phyloP scores from a whole-genome alignment of 163 green algal species.

The Scenedesmus sp. region DNA sequence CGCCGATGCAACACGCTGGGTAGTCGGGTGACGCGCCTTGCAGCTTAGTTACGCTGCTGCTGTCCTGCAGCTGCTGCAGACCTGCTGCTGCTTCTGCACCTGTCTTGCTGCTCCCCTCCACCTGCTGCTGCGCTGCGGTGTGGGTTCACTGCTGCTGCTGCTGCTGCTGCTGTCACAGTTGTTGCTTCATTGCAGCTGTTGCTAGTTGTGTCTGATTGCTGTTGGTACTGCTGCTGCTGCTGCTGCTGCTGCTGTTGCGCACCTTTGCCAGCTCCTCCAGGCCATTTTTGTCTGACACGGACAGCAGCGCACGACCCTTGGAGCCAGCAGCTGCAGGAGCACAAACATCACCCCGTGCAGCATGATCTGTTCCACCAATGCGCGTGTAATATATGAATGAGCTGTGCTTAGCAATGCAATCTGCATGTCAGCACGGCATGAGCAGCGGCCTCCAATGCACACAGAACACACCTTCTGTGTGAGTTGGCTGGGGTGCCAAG shows the following conservation, averaged over 20 bases:
- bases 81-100: not conserved
- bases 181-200: slow-evolving; percentile 54
- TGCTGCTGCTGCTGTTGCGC: not conserved
- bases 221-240: not conserved
- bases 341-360: not conserved
- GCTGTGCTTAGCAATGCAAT: no score
- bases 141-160: not conserved
- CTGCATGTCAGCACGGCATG: no score
- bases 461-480: not conserved
- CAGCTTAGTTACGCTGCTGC: not conserved
- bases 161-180: not conserved
- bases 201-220: no score
- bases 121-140: not conserved
- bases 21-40: not conserved
- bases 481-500: no score
- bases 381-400: no score
- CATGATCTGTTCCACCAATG: no score
- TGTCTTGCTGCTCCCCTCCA: no score
- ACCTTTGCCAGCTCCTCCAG: slow-evolving; percentile 92
- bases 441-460: no score
- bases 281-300: slow-evolving; percentile 95
- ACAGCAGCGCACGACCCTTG: slow-evolving; percentile 85
- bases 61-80: not conserved
- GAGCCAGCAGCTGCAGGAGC: slow-evolving; percentile 46
- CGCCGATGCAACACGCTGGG: not conserved